Conservation (phyloP, 768 basidiomycete species). For the Sarcomyxa edulis region DNA sequence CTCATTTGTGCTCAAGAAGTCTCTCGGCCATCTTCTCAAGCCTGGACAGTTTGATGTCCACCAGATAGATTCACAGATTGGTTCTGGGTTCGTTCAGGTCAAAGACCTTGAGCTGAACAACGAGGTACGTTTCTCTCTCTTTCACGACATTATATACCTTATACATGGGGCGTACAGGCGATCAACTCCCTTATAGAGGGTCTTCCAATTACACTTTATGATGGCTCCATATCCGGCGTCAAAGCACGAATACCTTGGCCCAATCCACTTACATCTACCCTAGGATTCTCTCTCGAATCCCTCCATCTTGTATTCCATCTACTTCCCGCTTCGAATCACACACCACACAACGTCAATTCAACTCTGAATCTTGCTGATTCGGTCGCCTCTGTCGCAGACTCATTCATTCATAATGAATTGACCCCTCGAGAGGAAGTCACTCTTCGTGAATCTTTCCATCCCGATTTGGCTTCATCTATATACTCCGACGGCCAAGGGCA, state of each 20-base stretch:
- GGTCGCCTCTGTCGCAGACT: constrained; percentile 78
- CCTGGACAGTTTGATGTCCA: constrained; percentile 85
- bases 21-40: constrained; percentile 80
- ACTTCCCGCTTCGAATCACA: constrained; percentile 19
- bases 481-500: constrained; percentile 23
- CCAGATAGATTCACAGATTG: constrained; percentile 89
- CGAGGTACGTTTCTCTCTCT: constrained; percentile 42
- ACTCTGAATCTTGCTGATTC: constrained; percentile 61
- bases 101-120: constrained; percentile 77
- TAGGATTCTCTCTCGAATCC: constrained; percentile 66
- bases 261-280: constrained; percentile 70
- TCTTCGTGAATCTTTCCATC: constrained; percentile 64
- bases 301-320: constrained; percentile 64
- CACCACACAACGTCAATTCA: constrained; percentile 12
- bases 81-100: constrained; percentile 85
- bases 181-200: constrained; percentile 66
- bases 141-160: constrained; percentile 5
- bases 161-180: constrained; percentile 43
- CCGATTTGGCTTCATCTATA: constrained; percentile 26
- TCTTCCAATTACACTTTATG: constrained; percentile 61
- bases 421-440: constrained; percentile 64
- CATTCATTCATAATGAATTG: constrained; percentile 83
- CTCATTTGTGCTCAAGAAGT: constrained; percentile 80
- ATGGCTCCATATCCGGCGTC: constrained; percentile 70
- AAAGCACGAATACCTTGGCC: constrained; percentile 82